Percentiles rank a stretch among this genome's conserved stretches.
Conservation (phyloP, 2,329 filamentous ascomycete genomes). For the Ascochyta clinopodiicola region DNA sequence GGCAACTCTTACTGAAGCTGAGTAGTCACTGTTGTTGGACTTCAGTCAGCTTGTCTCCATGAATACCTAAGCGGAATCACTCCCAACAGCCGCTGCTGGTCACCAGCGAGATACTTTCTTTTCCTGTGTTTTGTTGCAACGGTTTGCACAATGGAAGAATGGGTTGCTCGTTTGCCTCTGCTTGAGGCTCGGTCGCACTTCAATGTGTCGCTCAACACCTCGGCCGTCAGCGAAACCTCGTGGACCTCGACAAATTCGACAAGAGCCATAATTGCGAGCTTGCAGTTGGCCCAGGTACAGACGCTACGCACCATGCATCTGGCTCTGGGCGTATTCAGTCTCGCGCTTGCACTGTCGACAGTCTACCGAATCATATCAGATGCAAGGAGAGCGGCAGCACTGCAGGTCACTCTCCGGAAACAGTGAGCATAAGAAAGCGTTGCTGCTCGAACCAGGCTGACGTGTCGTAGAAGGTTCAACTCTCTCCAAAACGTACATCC, state of each 20-base stretch:
- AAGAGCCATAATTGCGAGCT: constrained; percentile 40
- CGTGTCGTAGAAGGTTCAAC: constrained; percentile 39
- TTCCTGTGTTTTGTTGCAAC: constrained; percentile 38
- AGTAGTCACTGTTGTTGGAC: constrained; percentile 46
- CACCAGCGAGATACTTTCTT: constrained; percentile 44
- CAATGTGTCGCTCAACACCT: constrained; percentile 47
- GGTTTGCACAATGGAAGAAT: constrained; percentile 48
- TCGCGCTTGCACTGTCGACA: constrained; percentile 43
- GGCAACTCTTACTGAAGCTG: constrained; percentile 44
- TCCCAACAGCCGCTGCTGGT: constrained; percentile 50
- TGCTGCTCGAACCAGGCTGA: constrained; percentile 16
- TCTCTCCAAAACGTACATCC: constrained; percentile 48
- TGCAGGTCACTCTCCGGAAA: constrained; percentile 40
- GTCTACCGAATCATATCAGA: constrained; percentile 49
- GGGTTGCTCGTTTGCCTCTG: constrained; percentile 37
- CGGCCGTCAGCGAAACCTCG: constrained; percentile 34
- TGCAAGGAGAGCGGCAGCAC: constrained; percentile 43
- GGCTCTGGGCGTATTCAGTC: constrained; percentile 48
- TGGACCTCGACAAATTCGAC: constrained; percentile 43
- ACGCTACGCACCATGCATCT: constrained; percentile 49
- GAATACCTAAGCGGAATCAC: constrained; percentile 43
- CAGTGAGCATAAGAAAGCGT: constrained; percentile 30
- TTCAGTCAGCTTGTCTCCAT: constrained; percentile 45
- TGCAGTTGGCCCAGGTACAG: constrained; percentile 48
- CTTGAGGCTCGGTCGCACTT: constrained; percentile 47